These are phyloP conservation scores for Cercophora sp. DNA, from an alignment of 495 filamentous ascomycete genomes.

Conservation along the genomic window DNA sequence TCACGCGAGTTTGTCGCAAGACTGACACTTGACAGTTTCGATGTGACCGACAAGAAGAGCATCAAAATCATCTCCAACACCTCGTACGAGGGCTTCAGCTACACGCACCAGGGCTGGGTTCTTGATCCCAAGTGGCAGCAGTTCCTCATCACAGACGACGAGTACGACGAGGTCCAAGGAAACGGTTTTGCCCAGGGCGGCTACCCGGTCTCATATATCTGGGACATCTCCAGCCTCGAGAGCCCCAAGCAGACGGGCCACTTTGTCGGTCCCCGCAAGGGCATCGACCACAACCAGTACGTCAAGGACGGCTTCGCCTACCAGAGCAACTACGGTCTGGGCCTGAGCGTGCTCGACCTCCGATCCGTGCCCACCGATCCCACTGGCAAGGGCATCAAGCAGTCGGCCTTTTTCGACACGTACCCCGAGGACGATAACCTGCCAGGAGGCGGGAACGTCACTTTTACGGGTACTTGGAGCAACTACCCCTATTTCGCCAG, in stretches of 20 bases:
- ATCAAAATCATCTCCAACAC: conserved; percentile 49
- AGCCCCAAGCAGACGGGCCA: conserved; percentile 47
- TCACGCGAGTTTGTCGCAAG: too few relatives aligned
- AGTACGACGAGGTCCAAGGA: conserved; percentile 49
- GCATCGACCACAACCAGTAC: conserved; percentile 58
- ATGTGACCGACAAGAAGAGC: conserved; percentile 49
- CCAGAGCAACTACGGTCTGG: conserved; percentile 53
- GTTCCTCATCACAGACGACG: conserved; percentile 53
- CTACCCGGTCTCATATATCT: conserved; percentile 48
- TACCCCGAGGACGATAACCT: conserved; percentile 51
- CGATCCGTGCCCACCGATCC: conserved; percentile 36
- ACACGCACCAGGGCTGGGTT: conserved; percentile 53
- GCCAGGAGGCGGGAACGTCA: conserved; percentile 33
- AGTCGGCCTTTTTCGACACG: conserved; percentile 52
- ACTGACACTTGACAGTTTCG: conserved; percentile 30
- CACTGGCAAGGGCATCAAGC: conserved; percentile 34
- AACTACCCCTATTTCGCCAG: conserved; percentile 49
- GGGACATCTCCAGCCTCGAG: conserved; percentile 48
- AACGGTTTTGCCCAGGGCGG: conserved; percentile 38
- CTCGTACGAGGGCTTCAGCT: conserved; percentile 48
- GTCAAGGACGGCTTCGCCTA: conserved; percentile 43
- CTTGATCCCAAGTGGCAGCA: conserved; percentile 38
- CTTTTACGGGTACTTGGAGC: conserved; percentile 51
- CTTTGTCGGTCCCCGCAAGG: conserved; percentile 38
- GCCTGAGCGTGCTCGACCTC: conserved; percentile 49